These are phyloP conservation scores for Ceratocystis eucalypticola DNA, from an alignment of 2,329 filamentous ascomycete genomes.

Conservation along the genomic window DNA sequence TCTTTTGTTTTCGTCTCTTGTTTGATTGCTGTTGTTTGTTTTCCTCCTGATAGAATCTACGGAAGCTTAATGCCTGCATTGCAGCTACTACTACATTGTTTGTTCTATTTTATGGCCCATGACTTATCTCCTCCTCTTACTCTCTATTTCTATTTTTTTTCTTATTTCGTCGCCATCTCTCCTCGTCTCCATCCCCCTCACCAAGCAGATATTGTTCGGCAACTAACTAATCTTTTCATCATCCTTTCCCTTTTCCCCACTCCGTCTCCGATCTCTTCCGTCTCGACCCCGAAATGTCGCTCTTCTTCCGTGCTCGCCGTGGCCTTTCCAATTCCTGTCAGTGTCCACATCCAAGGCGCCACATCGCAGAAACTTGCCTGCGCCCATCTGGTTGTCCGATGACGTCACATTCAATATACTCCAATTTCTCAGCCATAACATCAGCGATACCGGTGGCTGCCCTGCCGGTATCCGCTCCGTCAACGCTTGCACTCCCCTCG, in stretches of 20 bases:
- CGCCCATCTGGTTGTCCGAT: constrained; percentile 6
- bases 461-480: background rate
- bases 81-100: background rate
- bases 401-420: constrained; percentile 11
- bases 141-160: background rate
- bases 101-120: background rate
- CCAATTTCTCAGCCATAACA: background rate
- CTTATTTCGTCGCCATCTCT: background rate
- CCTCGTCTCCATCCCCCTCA: background rate
- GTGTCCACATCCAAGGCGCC: background rate
- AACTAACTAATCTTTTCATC: background rate
- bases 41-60: background rate
- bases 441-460: background rate
- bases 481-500: background rate
- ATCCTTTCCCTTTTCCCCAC: background rate
- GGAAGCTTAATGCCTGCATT: background rate
- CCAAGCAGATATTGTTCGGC: background rate
- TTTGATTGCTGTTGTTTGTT: background rate
- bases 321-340: background rate
- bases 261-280: background rate
- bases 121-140: background rate
- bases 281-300: background rate
- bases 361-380: background rate
- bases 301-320: background rate
- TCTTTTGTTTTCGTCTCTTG: background rate